phyloP scores from a whole-genome alignment of 2,329 filamentous ascomycete species.

The Tricladium varicosporioides region DNA sequence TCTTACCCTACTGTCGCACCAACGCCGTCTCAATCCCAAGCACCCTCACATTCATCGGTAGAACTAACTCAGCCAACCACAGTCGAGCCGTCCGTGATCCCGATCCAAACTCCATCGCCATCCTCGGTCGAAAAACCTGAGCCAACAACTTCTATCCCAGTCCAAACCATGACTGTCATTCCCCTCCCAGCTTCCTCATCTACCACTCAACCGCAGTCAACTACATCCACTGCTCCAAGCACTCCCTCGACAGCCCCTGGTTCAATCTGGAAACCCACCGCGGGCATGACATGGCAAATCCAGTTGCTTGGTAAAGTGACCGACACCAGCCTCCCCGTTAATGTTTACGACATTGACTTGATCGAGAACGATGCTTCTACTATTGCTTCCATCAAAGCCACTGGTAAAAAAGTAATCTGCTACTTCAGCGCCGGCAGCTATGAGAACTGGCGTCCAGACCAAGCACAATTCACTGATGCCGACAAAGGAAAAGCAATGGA shows the following conservation, averaged over 20 bases:
- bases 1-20: too few relatives aligned
- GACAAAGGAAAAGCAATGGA: slow-evolving; percentile 58
- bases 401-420: slow-evolving; percentile 63
- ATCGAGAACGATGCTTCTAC: slow-evolving; percentile 44
- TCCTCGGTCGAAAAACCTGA: too few relatives aligned
- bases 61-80: too few relatives aligned
- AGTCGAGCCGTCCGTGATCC: too few relatives aligned
- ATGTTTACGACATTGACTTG: slow-evolving; percentile 38
- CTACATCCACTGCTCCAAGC: neutral
- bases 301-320: slow-evolving; percentile 1
- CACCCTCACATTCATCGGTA: too few relatives aligned
- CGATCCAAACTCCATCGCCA: too few relatives aligned
- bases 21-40: too few relatives aligned
- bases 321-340: slow-evolving; percentile 24
- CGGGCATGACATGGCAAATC: slow-evolving; percentile 13
- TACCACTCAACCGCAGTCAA: neutral
- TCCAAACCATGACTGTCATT: neutral
- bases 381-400: slow-evolving; percentile 45
- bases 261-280: slow-evolving; percentile 10
- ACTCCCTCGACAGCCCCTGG: slow-evolving; percentile 1
- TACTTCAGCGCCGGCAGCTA: slow-evolving; percentile 72
- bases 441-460: slow-evolving; percentile 60
- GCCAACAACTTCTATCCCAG: neutral
- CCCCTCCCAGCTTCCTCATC: neutral
- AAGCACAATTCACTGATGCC: slow-evolving; percentile 45